These are phyloP conservation scores for Elaeis oleifera DNA, from an alignment of 202 grass and related monocot genomes.

Conservation along the genomic window DNA sequence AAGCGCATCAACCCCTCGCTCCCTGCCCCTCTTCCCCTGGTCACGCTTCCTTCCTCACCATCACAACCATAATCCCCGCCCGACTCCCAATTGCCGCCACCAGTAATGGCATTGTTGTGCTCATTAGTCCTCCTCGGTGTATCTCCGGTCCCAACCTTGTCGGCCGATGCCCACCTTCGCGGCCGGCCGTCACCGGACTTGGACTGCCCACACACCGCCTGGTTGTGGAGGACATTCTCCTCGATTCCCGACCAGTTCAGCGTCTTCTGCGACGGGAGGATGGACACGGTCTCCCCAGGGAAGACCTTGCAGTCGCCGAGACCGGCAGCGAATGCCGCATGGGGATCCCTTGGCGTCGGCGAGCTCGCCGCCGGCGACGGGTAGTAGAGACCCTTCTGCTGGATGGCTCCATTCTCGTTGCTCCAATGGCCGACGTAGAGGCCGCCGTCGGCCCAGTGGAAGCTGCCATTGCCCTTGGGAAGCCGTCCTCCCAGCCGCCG, in stretches of 20 bases:
- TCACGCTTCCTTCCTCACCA: slow-evolving; percentile 24
- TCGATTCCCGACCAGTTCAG: slow-evolving; percentile 52
- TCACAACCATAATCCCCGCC: background rate
- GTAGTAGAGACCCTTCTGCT: slow-evolving; percentile 48
- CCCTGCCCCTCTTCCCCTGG: slow-evolving; percentile 14
- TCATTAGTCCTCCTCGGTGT: background rate
- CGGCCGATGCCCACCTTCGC: slow-evolving; percentile 2
- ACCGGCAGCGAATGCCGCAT: slow-evolving; percentile 27
- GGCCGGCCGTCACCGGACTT: background rate
- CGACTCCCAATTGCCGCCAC: background rate
- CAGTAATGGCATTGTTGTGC: background rate
- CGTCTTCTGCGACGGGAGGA: slow-evolving; percentile 65
- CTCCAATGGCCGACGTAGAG: slow-evolving; percentile 46
- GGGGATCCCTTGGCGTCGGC: slow-evolving; percentile 31
- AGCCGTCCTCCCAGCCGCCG: slow-evolving; percentile 50
- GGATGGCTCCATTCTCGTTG: slow-evolving; percentile 30
- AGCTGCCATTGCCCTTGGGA: slow-evolving; percentile 58
- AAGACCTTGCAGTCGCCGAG: slow-evolving; percentile 30
- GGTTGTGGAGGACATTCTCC: slow-evolving; percentile 26
- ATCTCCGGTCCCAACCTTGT: background rate
- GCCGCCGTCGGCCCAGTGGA: slow-evolving; percentile 51
- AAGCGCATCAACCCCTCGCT: slow-evolving; percentile 21
- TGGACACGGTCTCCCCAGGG: slow-evolving; percentile 50
- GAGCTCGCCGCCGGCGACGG: slow-evolving; percentile 34
- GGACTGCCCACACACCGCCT: slow-evolving; percentile 36